phyloP scores from a whole-genome alignment of 345 rosid genomes.

The Salix viminalis region DNA sequence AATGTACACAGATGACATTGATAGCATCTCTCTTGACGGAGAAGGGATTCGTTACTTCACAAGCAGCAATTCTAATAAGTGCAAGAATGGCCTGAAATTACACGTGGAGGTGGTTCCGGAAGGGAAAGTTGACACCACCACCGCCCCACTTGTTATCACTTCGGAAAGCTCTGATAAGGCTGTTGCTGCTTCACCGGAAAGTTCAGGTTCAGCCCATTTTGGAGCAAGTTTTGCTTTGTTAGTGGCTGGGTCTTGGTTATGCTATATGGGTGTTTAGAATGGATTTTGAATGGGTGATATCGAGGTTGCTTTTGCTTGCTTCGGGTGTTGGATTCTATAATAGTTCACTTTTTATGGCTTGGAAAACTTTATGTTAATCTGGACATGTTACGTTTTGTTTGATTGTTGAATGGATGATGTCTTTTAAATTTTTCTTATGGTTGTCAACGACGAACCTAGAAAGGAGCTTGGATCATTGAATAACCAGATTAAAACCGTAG shows the following conservation, averaged over 20 bases:
- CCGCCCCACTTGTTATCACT: not conserved
- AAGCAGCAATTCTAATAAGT: conserved; percentile 37
- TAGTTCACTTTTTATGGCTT: not conserved
- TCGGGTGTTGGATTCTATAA: not conserved
- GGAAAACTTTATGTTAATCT: not conserved
- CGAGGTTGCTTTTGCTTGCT: not conserved
- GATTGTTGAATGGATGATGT: not conserved
- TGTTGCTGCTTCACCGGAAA: conserved; percentile 26
- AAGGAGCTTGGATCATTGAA: no score
- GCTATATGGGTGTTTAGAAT: not conserved
- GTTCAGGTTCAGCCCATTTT: conserved; percentile 33
- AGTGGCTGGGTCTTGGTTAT: conserved; percentile 19
- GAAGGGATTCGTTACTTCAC: conserved; percentile 57
- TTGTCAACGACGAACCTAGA: no score
- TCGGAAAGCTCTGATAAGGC: not conserved
- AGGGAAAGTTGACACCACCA: not conserved
- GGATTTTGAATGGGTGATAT: not conserved
- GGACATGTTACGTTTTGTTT: not conserved
- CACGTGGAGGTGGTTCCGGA: conserved; percentile 42
- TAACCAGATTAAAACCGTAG: no score
- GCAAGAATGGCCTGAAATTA: conserved; percentile 61
- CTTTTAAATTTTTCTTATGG: no score
- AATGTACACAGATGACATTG: conserved; percentile 43
- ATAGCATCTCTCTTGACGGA: conserved; percentile 28
- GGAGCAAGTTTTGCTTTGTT: not conserved